A percentile compares a stretch with the other conserved stretches of the same genome.
These are phyloP conservation scores for Crithidia sp. DNA, from an alignment of 208 protist genomes.

Conservation along the genomic window DNA sequence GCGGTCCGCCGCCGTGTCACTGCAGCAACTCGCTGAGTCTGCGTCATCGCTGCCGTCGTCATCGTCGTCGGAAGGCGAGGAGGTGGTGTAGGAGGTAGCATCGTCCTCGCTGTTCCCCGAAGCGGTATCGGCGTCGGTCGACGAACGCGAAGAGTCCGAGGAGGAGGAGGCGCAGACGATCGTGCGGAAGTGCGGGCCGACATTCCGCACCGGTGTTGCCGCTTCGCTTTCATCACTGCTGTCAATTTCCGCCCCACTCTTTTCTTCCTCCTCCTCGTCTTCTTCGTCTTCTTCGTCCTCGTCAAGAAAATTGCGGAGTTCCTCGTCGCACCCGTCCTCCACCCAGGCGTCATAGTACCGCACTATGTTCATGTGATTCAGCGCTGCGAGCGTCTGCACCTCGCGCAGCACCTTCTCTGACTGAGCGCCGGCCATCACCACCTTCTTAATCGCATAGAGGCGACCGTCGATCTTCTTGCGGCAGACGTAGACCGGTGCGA, in stretches of 20 bases:
- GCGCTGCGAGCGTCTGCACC: slow-evolving; percentile 76
- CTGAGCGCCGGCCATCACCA: slow-evolving; percentile 68
- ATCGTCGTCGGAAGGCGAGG: not conserved
- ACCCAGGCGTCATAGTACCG: slow-evolving; percentile 92
- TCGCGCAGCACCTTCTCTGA: slow-evolving; percentile 71
- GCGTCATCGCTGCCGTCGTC: slow-evolving; percentile 2
- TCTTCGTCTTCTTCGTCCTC: slow-evolving; percentile 46
- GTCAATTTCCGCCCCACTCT: not conserved
- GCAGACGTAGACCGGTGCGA: slow-evolving; percentile 87
- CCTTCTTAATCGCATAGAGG: slow-evolving; percentile 88
- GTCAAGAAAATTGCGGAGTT: slow-evolving; percentile 64
- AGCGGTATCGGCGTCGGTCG: slow-evolving; percentile 1
- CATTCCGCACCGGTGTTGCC: no score
- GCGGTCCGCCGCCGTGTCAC: not conserved
- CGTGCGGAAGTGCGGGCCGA: not conserved
- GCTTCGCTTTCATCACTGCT: no score
- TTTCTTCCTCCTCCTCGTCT: slow-evolving; percentile 21
- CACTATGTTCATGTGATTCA: slow-evolving; percentile 88
- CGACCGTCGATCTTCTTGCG: slow-evolving; percentile 84
- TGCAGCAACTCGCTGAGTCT: not conserved
- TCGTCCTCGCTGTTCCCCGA: slow-evolving; percentile 9
- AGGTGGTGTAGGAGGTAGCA: no score
- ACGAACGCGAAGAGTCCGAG: slow-evolving; percentile 12
- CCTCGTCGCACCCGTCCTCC: slow-evolving; percentile 83
- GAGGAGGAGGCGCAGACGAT: slow-evolving; percentile 23